Base-by-base conservation (phyloP, 352 stramenopile genomes). In the Globisporangium ultimum region DNA sequence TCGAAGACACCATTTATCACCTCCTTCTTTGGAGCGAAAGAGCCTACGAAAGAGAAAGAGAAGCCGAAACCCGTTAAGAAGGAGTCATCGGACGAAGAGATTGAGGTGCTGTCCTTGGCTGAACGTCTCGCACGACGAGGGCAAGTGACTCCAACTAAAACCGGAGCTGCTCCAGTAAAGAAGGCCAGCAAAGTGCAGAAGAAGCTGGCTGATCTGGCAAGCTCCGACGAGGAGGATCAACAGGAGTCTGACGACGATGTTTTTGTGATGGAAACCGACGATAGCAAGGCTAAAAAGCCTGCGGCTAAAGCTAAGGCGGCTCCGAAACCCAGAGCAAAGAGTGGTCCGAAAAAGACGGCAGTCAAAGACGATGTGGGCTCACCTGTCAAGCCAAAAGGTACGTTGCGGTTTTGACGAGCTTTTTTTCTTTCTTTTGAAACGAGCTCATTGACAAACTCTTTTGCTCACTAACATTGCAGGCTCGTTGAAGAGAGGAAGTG, bases 31-130 rank as follows among this genome's bases (percentile, higher is more conserved):
- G 67, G 57, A 15, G 28, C 41, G n/a, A 73, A 80, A 41, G 63
- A 69, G 41, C 66, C 55, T 5, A 46, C 53, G 24, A 66, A 66
- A 55, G 21, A 18, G 13, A 47, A 54, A 28, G 63, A 36, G 28
- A 36, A 65, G 20, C 47, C 55, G 15, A 45, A 65, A n/a, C 42
- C 55, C 12, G 54, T 58, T 17, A 67, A 68, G 18, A 61, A 64
- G 32, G 76, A 82, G 47, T 72, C 76, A 47, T 70, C 67, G 17
- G 78, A 85, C 32, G 76, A 84, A 21, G 84, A 93, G 24, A 49
- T 90, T 0, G 83, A 92, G 36, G 78, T 91, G 12, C 67, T 93
- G 18, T 93, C 84, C 2, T 58, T 94, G 15, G 80, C 82, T 1
- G 77, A 95, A 52, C 70, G 84, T 10, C 68, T 93, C 53, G 78